Evolutionary conservation across 345 rosid genomes (phyloP).

Genomic region (Eucalyptus curtisii): DNA sequence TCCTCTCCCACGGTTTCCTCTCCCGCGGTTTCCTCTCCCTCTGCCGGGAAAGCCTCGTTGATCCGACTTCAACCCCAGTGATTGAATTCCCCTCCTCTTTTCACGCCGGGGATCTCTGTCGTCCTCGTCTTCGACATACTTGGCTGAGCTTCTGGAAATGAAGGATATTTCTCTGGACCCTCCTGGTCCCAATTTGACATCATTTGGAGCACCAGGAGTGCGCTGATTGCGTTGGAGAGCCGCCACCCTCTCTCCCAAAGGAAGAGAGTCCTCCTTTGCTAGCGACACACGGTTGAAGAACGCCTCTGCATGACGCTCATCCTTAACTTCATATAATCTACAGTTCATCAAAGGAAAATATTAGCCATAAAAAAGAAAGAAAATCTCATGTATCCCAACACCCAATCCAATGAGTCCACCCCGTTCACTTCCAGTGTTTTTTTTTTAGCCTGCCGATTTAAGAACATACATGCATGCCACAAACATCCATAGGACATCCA

Average conservation of each 20-base stretch:
- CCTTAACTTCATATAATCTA: slow-evolving; percentile 83
- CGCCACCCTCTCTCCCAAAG: slow-evolving; percentile 70
- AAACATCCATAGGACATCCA: not conserved
- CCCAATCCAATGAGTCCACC: not conserved
- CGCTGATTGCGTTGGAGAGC: slow-evolving; percentile 30
- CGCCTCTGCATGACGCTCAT: slow-evolving; percentile 80
- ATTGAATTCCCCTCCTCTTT: slow-evolving; percentile 72
- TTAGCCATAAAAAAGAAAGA: not conserved
- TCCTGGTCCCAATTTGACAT: slow-evolving; percentile 74
- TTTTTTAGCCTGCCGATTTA: not conserved
- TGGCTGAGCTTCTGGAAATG: slow-evolving; percentile 42
- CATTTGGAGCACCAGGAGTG: slow-evolving; percentile 18
- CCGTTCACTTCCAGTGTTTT: not conserved
- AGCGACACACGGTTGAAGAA: slow-evolving; percentile 50
- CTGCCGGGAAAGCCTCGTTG: slow-evolving; percentile 32
- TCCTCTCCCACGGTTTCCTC: slow-evolving; percentile 25
- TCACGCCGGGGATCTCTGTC: slow-evolving; percentile 19
- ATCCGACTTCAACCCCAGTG: slow-evolving; percentile 53
- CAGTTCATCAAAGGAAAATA: not conserved
- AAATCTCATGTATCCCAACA: not conserved
- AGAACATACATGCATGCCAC: not conserved
- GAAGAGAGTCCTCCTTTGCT: slow-evolving; percentile 62
- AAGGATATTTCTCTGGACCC: slow-evolving; percentile 87
- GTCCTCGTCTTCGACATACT: slow-evolving; percentile 46
- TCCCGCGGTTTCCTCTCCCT: slow-evolving; percentile 17